Percentiles rank a stretch among this genome's conserved stretches.
Evolutionary conservation across 306 rosid genomes (phyloP).

Genomic region (Lathyrus tuberosus): DNA sequence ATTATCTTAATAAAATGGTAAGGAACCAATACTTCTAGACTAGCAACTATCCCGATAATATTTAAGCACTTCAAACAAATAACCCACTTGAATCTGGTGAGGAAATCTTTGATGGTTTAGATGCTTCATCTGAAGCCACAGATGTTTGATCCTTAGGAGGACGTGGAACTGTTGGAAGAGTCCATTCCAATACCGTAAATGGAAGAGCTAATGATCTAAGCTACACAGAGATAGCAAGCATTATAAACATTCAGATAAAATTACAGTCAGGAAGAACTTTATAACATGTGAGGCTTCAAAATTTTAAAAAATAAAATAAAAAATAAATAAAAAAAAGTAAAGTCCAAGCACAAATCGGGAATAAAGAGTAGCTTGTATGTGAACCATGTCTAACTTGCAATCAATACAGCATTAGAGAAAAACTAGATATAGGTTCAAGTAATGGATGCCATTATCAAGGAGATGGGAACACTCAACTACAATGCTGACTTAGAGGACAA

Average conservation of each 20-base stretch:
- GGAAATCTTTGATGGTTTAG: conserved; percentile 48
- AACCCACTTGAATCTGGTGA: conserved; percentile 76
- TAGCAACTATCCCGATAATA: conserved; percentile 35
- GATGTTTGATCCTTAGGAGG: conserved; percentile 61
- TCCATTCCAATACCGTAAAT: conserved; percentile 99
- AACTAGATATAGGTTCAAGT: conserved; percentile 24
- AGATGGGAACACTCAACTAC: conserved; percentile 21
- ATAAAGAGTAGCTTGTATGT: conserved; percentile 25
- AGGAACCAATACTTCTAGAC: conserved; percentile 35
- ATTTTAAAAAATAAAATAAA: background rate
- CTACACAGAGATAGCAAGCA: conserved; percentile 78
- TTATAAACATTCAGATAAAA: conserved; percentile 49
- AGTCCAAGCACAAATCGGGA: conserved; percentile 17
- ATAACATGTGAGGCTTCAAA: background rate
- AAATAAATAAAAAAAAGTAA: background rate
- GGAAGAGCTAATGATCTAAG: conserved; percentile 99
- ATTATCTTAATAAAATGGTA: conserved; percentile 33
- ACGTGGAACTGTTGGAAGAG: conserved; percentile 89
- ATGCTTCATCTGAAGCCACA: conserved; percentile 49
- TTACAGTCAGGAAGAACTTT: background rate
- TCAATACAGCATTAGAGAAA: conserved; percentile 30
- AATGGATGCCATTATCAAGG: conserved; percentile 22
- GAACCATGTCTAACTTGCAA: conserved; percentile 30
- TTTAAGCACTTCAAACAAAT: conserved; percentile 40
- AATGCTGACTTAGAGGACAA: conserved; percentile 15